Base-by-base conservation (phyloP, 371 early-diverging fungal species). In the Mortierella sp. region DNA sequence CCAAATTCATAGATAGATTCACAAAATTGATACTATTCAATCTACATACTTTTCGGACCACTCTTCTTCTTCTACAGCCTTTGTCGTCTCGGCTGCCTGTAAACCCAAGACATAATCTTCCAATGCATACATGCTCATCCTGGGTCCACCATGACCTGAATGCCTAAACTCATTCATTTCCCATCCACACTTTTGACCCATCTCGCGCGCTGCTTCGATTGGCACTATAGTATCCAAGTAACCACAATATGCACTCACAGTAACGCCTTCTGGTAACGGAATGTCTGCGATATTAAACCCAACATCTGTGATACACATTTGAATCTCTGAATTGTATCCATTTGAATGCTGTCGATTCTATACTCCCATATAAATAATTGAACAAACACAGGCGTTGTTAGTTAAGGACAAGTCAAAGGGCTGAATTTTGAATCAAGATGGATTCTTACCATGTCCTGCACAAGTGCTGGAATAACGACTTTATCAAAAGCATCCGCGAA, bases 281-380 rank as follows among this genome's bases (percentile, higher is more conserved):
- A 81, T 59, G 5, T 52, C 47, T 30, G 75, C 52, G 0, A 81
- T 24, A 35, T 75, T 68, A 40, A 75, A 81, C 0, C 81, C 81
- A 26, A 72, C 75, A 49, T 81, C 76, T 2, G 81, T 69, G 32
- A 81, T 68, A 28, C 76, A 81, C 73, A 81, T 72, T 51, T 81
- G 81, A 32, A 81, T 81, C 64, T 81, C 81, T 9, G 73, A 64
- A 28, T 75, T 81, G 62, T 81, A 81, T 40, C 81, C 81, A 49
- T 69, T 69, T 8, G 81, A 81, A 60, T 76, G 75, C 28, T 81
- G 81, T 9, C 72, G 81, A 58, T 81, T 81, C 81, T 81, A 51
- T 55, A 2, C 10, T 30, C n/a, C n/a, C 24, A 61, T 35, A 30
- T 16, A 39, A 3, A 61, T 4, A 3, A 39, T 5, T 4, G 35